Base-by-base conservation (phyloP, 2,329 filamentous ascomycete species). In the Venturia pyrina region DNA sequence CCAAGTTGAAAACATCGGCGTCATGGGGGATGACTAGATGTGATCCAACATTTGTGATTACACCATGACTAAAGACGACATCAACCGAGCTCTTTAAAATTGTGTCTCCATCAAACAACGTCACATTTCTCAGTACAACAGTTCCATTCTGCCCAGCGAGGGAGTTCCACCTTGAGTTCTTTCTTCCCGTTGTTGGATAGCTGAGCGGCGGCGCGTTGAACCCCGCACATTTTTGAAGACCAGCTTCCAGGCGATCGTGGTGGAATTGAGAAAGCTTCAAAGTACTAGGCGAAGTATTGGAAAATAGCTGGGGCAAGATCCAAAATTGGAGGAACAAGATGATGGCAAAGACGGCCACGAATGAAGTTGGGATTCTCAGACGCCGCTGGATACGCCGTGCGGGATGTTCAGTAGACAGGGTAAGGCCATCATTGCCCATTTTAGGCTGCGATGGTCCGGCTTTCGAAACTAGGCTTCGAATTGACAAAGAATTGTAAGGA, bases 1-100 rank as follows among this genome's bases (percentile, higher is more conserved):
- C 73, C 5, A 85, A 86, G 65, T 89, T 79, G 72, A 81, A 87
- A 10, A 86, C 70, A 5, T 82, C 68, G 0, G 78, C 80, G 61
- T 83, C 78, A 19, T 57, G 10, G 13, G 53, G 53, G 2, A 57
- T 37, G 13, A n/a, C 3, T 37, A 57, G 5, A 19, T 32, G 15
- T 57, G 53, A 37, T 2, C 79, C 70, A 34, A 66, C 43, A 34
- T 43, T 13, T 63, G 57, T 21, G 13, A 65, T 65, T 8, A 65
- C 11, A n/a, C 63, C 63, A 15, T 65, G 1, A 13, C 34, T 53
- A 19, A 65, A 65, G 5, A 43, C 11, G 7, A 65, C 28, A 19
- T 65, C 43, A 1, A 65, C 50, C 11, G n/a, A 28, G 46, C 32
- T 28, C n/a, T 43, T 53, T 7, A 32, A 2, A 13, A 40, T 41